Evolutionary conservation across 495 filamentous ascomycete genomes (phyloP).

Genomic region (Mycothermus thermophilus): DNA sequence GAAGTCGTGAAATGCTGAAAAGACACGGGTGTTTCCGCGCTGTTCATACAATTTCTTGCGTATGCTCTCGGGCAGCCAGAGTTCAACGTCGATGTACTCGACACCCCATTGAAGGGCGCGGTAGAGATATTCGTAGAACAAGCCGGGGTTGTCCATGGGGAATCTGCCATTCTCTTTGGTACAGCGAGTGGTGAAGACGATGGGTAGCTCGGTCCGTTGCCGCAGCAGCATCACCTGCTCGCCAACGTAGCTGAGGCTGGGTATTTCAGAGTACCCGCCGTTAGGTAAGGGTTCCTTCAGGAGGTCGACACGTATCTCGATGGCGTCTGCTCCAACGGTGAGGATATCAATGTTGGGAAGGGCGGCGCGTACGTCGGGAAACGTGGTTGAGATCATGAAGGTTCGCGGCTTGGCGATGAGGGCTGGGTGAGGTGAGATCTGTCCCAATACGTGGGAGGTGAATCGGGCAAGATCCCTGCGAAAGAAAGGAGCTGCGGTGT

Average conservation of each 20-base stretch:
- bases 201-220: conserved; percentile 70
- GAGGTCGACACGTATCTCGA: conserved; percentile 71
- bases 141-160: conserved; percentile 59
- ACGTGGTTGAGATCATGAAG: conserved; percentile 74
- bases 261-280: conserved; percentile 43
- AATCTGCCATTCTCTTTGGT: conserved; percentile 69
- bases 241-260: conserved; percentile 69
- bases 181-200: conserved; percentile 75
- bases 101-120: conserved; percentile 75
- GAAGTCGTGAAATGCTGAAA: conserved; percentile 80
- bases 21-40: conserved; percentile 64
- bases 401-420: conserved; percentile 62
- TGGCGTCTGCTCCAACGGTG: conserved; percentile 69
- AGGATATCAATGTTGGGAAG: conserved; percentile 72
- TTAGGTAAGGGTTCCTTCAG: conserved; percentile 55
- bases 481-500: conserved; percentile 54
- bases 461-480: conserved; percentile 67
- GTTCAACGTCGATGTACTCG: conserved; percentile 75
- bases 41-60: conserved; percentile 49
- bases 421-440: conserved; percentile 58
- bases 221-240: conserved; percentile 72
- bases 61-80: conserved; percentile 71
- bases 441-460: conserved; percentile 60
- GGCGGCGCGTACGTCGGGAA: conserved; percentile 72
- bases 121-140: conserved; percentile 65